These are phyloP conservation scores for Pichia sp. DNA, from an alignment of 1,139 yeast genomes.

Conservation along the genomic window DNA sequence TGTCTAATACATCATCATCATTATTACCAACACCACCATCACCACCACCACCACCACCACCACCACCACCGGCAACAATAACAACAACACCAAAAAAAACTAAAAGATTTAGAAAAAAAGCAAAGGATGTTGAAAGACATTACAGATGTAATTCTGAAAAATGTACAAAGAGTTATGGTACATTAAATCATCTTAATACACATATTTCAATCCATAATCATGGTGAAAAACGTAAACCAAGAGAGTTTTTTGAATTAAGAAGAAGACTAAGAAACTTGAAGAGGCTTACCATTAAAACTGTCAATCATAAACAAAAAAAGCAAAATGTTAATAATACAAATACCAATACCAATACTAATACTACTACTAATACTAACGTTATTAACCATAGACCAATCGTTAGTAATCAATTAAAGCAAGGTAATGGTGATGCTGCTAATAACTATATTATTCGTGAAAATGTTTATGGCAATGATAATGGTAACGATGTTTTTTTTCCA, in stretches of 20 bases:
- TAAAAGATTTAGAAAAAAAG: constrained; percentile 58
- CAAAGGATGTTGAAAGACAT: constrained; percentile 62
- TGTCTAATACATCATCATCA: no score
- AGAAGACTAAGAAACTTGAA: background rate
- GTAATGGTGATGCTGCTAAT: background rate
- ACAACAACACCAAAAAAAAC: background rate
- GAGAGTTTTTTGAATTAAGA: constrained; percentile 34
- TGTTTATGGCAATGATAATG: background rate
- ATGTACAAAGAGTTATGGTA: constrained; percentile 69
- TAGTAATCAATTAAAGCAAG: background rate
- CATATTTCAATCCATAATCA: constrained; percentile 69
- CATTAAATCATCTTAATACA: constrained; percentile 69
- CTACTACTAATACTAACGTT: background rate
- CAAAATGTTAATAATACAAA: background rate
- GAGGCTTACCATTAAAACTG: background rate
- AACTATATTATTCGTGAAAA: no score
- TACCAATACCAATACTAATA: background rate
- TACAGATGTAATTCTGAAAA: constrained; percentile 55
- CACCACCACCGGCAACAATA: background rate
- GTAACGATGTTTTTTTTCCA: background rate
- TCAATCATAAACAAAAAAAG: background rate
- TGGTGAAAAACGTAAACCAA: constrained; percentile 62
- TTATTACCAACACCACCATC: no score
- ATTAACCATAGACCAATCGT: no score
- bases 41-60: background rate